phyloP scores from a whole-genome alignment of 2,329 filamentous ascomycete genomes.

The Fusarium sp. region DNA sequence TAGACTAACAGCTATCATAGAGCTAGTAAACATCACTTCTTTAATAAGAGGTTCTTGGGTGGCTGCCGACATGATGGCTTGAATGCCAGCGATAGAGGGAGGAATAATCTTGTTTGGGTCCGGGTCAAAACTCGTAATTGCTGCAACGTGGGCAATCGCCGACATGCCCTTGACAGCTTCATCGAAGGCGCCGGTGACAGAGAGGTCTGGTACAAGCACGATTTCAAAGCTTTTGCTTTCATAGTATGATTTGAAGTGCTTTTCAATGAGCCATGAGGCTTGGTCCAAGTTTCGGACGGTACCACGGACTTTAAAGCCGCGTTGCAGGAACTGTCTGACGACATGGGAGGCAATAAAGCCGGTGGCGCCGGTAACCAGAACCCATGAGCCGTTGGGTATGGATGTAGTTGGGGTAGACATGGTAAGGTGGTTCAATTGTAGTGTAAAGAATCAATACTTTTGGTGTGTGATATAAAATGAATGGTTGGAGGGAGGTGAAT shows the following conservation, averaged over 20 bases:
- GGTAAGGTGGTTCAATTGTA: neutral
- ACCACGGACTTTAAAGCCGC: slow-evolving; percentile 37
- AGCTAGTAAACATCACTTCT: slow-evolving; percentile 32
- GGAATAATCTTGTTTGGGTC: slow-evolving; percentile 34
- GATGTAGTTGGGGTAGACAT: neutral
- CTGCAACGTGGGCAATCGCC: slow-evolving; percentile 36
- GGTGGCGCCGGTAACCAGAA: slow-evolving; percentile 35
- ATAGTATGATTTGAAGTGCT: slow-evolving; percentile 1
- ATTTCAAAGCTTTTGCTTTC: slow-evolving; percentile 18
- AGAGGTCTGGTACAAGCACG: slow-evolving; percentile 29
- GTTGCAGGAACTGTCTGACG: slow-evolving; percentile 26
- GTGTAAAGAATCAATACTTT: no score
- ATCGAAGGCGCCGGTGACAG: slow-evolving; percentile 24
- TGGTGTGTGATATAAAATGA: no score
- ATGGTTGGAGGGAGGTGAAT: no score
- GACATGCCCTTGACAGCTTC: slow-evolving; percentile 24
- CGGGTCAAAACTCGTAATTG: slow-evolving; percentile 19
- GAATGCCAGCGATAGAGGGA: slow-evolving; percentile 20
- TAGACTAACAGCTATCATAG: no score
- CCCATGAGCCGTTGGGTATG: slow-evolving; percentile 30
- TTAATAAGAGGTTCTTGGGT: slow-evolving; percentile 21
- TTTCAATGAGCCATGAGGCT: slow-evolving; percentile 28
- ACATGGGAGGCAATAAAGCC: slow-evolving; percentile 34
- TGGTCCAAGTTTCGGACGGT: slow-evolving; percentile 25
- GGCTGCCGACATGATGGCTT: slow-evolving; percentile 29